phyloP scores from a whole-genome alignment of 768 basidiomycete genomes.

The Collybia sordida region DNA sequence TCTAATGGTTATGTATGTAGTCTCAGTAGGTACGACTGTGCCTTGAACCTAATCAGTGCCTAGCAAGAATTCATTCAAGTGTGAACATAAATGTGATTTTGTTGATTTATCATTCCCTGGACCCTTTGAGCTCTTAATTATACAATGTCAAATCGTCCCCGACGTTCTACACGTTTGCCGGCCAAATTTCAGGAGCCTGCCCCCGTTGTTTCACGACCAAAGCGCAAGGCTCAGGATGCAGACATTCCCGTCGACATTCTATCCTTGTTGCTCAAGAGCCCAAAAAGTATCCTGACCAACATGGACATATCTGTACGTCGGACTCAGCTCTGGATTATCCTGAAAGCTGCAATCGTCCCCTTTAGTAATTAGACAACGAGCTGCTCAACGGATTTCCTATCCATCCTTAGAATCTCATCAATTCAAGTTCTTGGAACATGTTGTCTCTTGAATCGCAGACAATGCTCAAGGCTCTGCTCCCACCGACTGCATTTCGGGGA shows the following conservation, averaged over 20 bases:
- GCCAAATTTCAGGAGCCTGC: constrained; percentile 7
- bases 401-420: constrained; percentile 45
- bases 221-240: constrained; percentile 27
- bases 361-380: constrained; percentile 11
- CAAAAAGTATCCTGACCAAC: constrained; percentile 47
- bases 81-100: no score
- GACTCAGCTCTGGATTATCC: not conserved
- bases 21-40: no score
- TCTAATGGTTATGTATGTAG: no score
- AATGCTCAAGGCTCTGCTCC: constrained; percentile 38
- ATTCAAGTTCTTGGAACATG: constrained; percentile 41
- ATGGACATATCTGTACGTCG: constrained; percentile 51
- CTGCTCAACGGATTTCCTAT: constrained; percentile 21
- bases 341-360: constrained; percentile 8
- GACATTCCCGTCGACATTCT: constrained; percentile 32
- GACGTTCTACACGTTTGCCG: constrained; percentile 23
- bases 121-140: not conserved
- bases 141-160: constrained; percentile 28
- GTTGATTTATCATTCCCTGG: not conserved
- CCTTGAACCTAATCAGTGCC: no score
- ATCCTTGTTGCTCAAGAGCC: constrained; percentile 39
- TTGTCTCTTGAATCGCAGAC: constrained; percentile 41
- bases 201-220: constrained; percentile 9
- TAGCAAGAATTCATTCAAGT: no score
- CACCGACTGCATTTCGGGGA: constrained; percentile 42